Evolutionary conservation across 2,329 filamentous ascomycete species (phyloP).

Genomic region (Hymenoscyphus salicellus): DNA sequence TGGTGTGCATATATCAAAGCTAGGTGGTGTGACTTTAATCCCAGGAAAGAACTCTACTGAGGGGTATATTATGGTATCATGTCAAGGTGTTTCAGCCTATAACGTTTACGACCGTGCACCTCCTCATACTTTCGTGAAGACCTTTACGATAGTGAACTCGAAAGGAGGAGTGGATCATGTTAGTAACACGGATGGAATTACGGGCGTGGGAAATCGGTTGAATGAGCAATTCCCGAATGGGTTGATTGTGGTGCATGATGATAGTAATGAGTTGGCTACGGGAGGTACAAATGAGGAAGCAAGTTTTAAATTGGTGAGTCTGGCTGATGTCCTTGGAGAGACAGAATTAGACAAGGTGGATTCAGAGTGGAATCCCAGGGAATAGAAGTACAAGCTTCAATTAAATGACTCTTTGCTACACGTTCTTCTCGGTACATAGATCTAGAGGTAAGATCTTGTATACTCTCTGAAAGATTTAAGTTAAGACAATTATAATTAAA

Average conservation of each 20-base stretch:
- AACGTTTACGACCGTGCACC: slow-evolving; percentile 1
- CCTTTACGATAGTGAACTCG: slow-evolving; percentile 1
- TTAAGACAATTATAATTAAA: too few species aligned
- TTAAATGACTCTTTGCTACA: too few species aligned
- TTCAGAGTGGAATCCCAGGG: background rate
- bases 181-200: slow-evolving; percentile 3
- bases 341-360: background rate
- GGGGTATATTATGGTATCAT: background rate
- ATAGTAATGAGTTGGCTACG: background rate
- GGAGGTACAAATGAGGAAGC: background rate
- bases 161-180: background rate
- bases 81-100: slow-evolving; percentile 1
- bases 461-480: too few species aligned
- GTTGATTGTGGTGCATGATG: slow-evolving; percentile 3
- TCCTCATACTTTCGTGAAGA: slow-evolving; percentile 3
- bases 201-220: background rate
- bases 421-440: too few species aligned
- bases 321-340: background rate
- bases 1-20: too few species aligned
- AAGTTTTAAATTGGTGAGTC: slow-evolving; percentile 2
- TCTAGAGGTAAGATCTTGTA: too few species aligned
- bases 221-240: slow-evolving; percentile 2
- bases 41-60: background rate
- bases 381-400: background rate
- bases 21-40: background rate